Evolutionary conservation across 2,329 filamentous ascomycete genomes (phyloP), one percentile per base, ranked within the genome.

Genomic region (Cercospora canescens): DNA sequence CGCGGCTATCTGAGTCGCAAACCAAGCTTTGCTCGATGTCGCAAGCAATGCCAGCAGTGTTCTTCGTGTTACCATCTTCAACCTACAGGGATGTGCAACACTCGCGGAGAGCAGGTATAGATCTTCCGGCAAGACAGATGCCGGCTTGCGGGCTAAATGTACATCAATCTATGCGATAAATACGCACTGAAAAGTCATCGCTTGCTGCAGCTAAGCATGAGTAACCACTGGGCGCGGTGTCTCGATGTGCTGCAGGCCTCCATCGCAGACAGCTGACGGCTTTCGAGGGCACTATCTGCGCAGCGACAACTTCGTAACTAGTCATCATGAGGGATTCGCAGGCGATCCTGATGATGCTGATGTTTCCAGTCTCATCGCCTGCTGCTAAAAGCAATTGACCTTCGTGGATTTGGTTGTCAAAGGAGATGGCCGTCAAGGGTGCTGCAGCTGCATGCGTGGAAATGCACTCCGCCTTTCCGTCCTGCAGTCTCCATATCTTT

Each of bases 401-500:
- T 16, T 37, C 41, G 11, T 28, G 21, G 3, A 50, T 26, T 37
- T 52, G 30, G 4, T 35, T 45, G 45, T 26, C 56, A 65, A 78
- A 79, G 11, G 75, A 70, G 1, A 79, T 69, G 11, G 78, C 76
- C 5, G 78, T 80, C 35, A 77, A 74, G 6, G 78, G 63, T 8
- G 69, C 69, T 4, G 64, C 56, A 14, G 73, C 70, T 2, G 76
- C 28, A 18, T 78, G 66, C 1, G 70, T 74, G 8, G 69, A 35
- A 11, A 72, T 66, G 63, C 69, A 74, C 6, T 74, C 68, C 1
- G 67, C 68, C 4, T 67, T 66, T 4, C 63, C 68, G 3, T 65
- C 73, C 0, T 41, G 30, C 4, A 83, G 63, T 50, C 76, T 76
- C 87, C 87, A 89, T 37, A 89, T 76, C 70, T 86, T 88, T 59